phyloP scores from a whole-genome alignment of 352 stramenopile genomes.

The Plasmopara muralis region DNA sequence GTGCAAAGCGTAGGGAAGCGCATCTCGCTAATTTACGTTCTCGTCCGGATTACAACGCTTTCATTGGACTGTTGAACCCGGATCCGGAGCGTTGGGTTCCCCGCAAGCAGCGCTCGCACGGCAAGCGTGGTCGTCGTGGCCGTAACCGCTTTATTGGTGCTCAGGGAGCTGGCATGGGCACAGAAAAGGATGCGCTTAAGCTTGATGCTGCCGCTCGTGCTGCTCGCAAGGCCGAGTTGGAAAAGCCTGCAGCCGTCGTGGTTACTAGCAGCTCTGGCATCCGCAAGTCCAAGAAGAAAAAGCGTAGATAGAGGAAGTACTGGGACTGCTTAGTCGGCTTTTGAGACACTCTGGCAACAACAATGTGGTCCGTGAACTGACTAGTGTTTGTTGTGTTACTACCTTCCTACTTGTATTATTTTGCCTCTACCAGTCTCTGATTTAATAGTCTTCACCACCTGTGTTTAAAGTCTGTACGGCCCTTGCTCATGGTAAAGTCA shows the following conservation, averaged over 20 bases:
- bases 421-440: no score
- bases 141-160: conserved; percentile 81
- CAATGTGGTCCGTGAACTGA: no score
- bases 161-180: conserved; percentile 70
- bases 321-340: no score
- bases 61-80: conserved; percentile 65
- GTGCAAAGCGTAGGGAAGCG: conserved; percentile 56
- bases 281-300: conserved; percentile 84
- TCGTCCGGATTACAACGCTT: conserved; percentile 69
- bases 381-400: neutral
- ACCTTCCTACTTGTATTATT: neutral
- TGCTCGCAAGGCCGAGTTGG: conserved; percentile 52
- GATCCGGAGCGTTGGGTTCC: conserved; percentile 82
- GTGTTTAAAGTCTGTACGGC: no score
- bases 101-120: conserved; percentile 77
- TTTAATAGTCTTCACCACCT: no score
- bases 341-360: no score
- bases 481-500: neutral
- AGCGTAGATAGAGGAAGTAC: conserved; percentile 49
- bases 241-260: conserved; percentile 54
- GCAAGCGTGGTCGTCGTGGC: conserved; percentile 64
- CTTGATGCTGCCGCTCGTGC: conserved; percentile 73
- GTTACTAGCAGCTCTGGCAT: conserved; percentile 55
- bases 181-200: conserved; percentile 76
- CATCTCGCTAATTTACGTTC: conserved; percentile 52